These are phyloP conservation scores for Ogataea ramenticola DNA, from an alignment of 805 yeast genomes.

Conservation along the genomic window DNA sequence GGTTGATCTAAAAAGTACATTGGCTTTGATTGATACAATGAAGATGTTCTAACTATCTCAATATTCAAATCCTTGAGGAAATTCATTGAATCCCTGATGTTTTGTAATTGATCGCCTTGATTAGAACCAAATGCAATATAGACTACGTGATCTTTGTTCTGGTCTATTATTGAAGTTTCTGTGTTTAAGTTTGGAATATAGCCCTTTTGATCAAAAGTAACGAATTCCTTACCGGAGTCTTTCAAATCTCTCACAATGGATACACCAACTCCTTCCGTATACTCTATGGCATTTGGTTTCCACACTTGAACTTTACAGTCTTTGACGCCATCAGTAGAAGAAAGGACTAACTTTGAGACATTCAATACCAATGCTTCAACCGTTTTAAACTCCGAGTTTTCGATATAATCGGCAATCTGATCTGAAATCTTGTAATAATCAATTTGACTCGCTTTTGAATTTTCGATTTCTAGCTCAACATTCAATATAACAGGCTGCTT, in stretches of 20 bases:
- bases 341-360: slow-evolving; percentile 38
- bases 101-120: slow-evolving; percentile 59
- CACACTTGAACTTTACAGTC: slow-evolving; percentile 52
- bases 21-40: slow-evolving; percentile 83
- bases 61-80: slow-evolving; percentile 37
- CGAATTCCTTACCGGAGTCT: slow-evolving; percentile 6
- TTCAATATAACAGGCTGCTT: slow-evolving; percentile 69
- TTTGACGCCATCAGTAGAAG: slow-evolving; percentile 2
- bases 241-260: slow-evolving; percentile 41
- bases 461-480: slow-evolving; percentile 34
- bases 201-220: neutral
- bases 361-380: slow-evolving; percentile 85
- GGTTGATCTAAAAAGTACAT: slow-evolving; percentile 83
- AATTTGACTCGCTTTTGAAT: slow-evolving; percentile 3
- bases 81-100: slow-evolving; percentile 50
- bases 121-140: slow-evolving; percentile 90
- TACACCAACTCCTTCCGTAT: slow-evolving; percentile 88
- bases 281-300: slow-evolving; percentile 84
- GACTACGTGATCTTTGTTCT: slow-evolving; percentile 37
- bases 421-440: slow-evolving; percentile 38
- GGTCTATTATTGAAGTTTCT: slow-evolving; percentile 8
- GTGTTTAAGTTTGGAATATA: slow-evolving; percentile 23
- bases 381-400: slow-evolving; percentile 75
- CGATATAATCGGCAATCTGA: slow-evolving; percentile 54
- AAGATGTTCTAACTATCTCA: slow-evolving; percentile 54